phyloP scores from a whole-genome alignment of 1,284 basidiomycete species.

The Tilletia setariae region DNA sequence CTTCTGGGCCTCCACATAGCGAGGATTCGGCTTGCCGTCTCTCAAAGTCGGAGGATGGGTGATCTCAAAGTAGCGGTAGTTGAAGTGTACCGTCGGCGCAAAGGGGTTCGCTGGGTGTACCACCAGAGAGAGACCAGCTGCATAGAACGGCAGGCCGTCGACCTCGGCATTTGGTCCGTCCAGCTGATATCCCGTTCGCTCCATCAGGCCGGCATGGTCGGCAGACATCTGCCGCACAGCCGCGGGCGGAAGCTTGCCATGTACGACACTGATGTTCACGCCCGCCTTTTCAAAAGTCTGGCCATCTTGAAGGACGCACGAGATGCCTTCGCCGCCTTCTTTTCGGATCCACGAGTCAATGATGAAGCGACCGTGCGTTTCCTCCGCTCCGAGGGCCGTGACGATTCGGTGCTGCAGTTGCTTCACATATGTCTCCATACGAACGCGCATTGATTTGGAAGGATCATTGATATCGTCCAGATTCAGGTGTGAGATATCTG shows the following conservation, averaged over 20 bases:
- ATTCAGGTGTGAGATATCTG: slow-evolving; percentile 46
- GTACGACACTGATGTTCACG: slow-evolving; percentile 89
- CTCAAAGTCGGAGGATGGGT: slow-evolving; percentile 48
- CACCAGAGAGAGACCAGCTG: slow-evolving; percentile 84
- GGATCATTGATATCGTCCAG: slow-evolving; percentile 33
- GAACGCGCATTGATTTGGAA: slow-evolving; percentile 60
- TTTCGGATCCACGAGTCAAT: slow-evolving; percentile 82
- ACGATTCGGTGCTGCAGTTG: slow-evolving; percentile 81
- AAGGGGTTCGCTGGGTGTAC: slow-evolving; percentile 86
- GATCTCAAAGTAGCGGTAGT: slow-evolving; percentile 93
- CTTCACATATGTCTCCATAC: slow-evolving; percentile 76
- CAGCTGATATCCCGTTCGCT: slow-evolving; percentile 44
- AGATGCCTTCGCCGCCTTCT: slow-evolving; percentile 80
- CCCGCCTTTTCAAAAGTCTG: slow-evolving; percentile 88
- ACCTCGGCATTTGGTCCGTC: slow-evolving; percentile 65
- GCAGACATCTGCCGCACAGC: slow-evolving; percentile 92
- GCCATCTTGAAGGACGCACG: slow-evolving; percentile 77
- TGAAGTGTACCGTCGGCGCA: slow-evolving; percentile 79
- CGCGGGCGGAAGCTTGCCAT: slow-evolving; percentile 79
- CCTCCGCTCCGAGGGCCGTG: slow-evolving; percentile 71
- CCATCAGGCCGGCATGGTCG: slow-evolving; percentile 68
- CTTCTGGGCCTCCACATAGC: slow-evolving; percentile 31
- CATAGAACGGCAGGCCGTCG: slow-evolving; percentile 80
- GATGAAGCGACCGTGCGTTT: slow-evolving; percentile 67
- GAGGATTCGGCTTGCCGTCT: slow-evolving; percentile 49